A percentile compares a stretch with the other conserved stretches of the same genome.
These are phyloP conservation scores for Pichia thaimueangensis DNA, from an alignment of 805 yeast species.

Conservation along the genomic window DNA sequence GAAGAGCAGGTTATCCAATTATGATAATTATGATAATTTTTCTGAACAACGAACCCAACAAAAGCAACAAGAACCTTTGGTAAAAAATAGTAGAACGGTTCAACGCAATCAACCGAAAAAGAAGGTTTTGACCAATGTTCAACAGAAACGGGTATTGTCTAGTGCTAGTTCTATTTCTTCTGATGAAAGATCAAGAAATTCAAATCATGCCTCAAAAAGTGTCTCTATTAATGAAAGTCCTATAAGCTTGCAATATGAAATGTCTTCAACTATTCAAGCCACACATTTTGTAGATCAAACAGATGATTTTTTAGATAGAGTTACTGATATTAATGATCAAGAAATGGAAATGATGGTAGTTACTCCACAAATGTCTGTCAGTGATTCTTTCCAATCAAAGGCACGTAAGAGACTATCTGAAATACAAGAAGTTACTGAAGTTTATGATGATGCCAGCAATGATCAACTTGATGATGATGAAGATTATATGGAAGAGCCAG, in stretches of 20 bases:
- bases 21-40: not conserved
- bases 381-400: slow-evolving; percentile 2
- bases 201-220: too few species aligned
- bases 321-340: slow-evolving; percentile 6
- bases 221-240: too few species aligned
- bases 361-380: slow-evolving; percentile 2
- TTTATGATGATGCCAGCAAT: slow-evolving; percentile 11
- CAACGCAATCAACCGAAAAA: too few species aligned
- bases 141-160: too few species aligned
- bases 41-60: not conserved
- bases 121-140: too few species aligned
- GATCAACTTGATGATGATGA: slow-evolving; percentile 11
- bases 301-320: not conserved
- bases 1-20: too few species aligned
- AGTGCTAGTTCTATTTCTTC: too few species aligned
- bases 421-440: slow-evolving; percentile 15
- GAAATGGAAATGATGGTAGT: slow-evolving; percentile 1
- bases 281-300: not conserved
- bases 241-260: too few species aligned
- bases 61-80: too few species aligned
- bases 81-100: not conserved
- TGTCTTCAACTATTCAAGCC: too few species aligned
- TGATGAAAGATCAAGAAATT: too few species aligned
- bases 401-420: slow-evolving; percentile 13
- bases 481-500: slow-evolving; percentile 12